A percentile compares a stretch with the other conserved stretches of the same genome.
Conservation (phyloP, 192 early-diverging fungal species). For the Coemansia erecta region DNA sequence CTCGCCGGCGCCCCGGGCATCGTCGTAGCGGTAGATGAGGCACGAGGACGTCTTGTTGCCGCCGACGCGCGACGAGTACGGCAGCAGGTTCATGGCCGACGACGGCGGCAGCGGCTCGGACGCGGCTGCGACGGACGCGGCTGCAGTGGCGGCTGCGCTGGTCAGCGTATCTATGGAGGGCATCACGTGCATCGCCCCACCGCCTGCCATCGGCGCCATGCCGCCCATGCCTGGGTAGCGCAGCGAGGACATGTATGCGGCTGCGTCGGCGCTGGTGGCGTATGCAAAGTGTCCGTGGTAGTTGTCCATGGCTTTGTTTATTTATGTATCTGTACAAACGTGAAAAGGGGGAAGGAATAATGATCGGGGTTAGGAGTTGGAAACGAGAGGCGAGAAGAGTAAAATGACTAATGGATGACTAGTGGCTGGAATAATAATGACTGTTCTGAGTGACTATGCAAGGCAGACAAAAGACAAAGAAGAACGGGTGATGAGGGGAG, state of each 20-base stretch:
- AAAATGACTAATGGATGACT: too few species aligned
- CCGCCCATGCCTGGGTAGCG: constrained; percentile 28
- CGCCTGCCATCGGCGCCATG: constrained; percentile 38
- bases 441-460: neutral
- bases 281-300: constrained; percentile 52
- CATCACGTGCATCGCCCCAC: constrained; percentile 23
- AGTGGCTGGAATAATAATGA: too few species aligned
- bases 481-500: neutral
- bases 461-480: neutral
- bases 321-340: neutral
- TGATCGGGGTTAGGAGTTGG: too few species aligned
- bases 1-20: constrained; percentile 17
- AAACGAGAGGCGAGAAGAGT: too few species aligned
- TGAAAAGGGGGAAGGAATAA: too few species aligned
- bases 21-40: constrained; percentile 45
- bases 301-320: constrained; percentile 31
- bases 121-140: neutral
- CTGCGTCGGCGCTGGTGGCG: constrained; percentile 34
- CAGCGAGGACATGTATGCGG: constrained; percentile 29
- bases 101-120: constrained; percentile 2
- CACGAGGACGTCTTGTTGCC: constrained; percentile 19
- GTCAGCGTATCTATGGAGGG: constrained; percentile 3
- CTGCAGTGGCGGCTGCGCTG: neutral
- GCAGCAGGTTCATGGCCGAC: constrained; percentile 11
- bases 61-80: constrained; percentile 22